A percentile compares a stretch with the other conserved stretches of the same genome.
phyloP scores from a whole-genome alignment of 805 yeast genomes.

The Candida golubevii region DNA sequence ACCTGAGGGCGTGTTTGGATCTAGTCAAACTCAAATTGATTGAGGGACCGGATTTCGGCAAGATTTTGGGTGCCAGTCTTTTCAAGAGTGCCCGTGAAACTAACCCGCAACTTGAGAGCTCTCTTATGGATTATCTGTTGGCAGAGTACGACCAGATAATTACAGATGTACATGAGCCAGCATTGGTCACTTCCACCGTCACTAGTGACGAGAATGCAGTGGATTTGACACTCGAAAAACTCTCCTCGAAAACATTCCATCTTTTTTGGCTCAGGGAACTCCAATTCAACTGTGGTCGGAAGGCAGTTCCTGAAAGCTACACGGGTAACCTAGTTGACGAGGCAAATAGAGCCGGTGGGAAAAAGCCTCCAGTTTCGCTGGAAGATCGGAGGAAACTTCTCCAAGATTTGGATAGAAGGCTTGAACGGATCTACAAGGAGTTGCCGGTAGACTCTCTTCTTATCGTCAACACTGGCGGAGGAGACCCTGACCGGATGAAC shows the following conservation, averaged over 20 bases:
- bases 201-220: slow-evolving; percentile 58
- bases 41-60: slow-evolving; percentile 66
- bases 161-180: slow-evolving; percentile 7
- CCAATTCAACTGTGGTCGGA: slow-evolving; percentile 39
- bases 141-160: slow-evolving; percentile 16
- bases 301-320: slow-evolving; percentile 19
- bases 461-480: slow-evolving; percentile 59
- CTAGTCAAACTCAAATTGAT: slow-evolving; percentile 64
- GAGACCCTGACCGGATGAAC: slow-evolving; percentile 50
- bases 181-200: slow-evolving; percentile 37
- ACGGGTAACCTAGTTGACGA: slow-evolving; percentile 15
- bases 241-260: slow-evolving; percentile 41
- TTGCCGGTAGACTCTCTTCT: slow-evolving; percentile 60
- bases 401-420: slow-evolving; percentile 37
- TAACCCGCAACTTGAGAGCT: slow-evolving; percentile 15
- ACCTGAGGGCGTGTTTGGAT: slow-evolving; percentile 75
- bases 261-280: slow-evolving; percentile 57
- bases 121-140: slow-evolving; percentile 26
- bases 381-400: slow-evolving; percentile 18
- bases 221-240: slow-evolving; percentile 33
- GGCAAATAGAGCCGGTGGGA: slow-evolving; percentile 8
- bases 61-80: slow-evolving; percentile 16
- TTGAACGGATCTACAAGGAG: slow-evolving; percentile 45
- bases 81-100: slow-evolving; percentile 7
- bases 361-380: slow-evolving; percentile 1